Evolutionary conservation across 805 yeast species (phyloP), one percentile per base, ranked within the genome.

Genomic region (Monosporozyma yasuniensis): DNA sequence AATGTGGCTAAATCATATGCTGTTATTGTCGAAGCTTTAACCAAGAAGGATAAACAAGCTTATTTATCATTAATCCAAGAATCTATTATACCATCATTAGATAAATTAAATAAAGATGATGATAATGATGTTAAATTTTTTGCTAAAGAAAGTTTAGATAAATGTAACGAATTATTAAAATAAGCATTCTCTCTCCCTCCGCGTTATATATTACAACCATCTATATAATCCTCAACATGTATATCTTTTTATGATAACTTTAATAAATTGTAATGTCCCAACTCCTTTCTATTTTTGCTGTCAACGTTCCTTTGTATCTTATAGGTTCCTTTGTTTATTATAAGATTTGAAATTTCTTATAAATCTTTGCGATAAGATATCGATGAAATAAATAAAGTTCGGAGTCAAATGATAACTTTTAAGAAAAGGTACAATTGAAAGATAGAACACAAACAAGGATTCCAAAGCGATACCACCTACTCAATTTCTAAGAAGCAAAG

Each of bases 101-200:
- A 82, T 59, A 75, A 72, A 46, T 76, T 91, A 61, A 70, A 73
- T 51, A 72, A 74, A 42, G 98, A 93, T 68, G 73, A 71, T 39
- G 99, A 93, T 65, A 80, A 80, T 22, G 99, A 93, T 69, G 99
- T 93, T 54, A 80, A 89, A 64, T 91, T 75, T 70, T 93, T 81
- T 70, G 89, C 96, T 7, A 73, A 73, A 49, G 77, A 83, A 67
- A 83, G 90, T 54, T 66, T 79, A 56, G 72, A 71, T 49, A 61
- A 63, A 48, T 63, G 66, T 48, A 55, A 53, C 42, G 39, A 44
- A 12, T 22, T 39, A 21, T 39, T 39, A 11, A 39, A 39, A 39
- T 39, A 39, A 22, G 23, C 22, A 21, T 39, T 27, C n/a, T 14
- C 4, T 14, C 21, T 19, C n/a, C n/a, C n/a, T n/a, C n/a, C n/a